Conservation (phyloP, 2,329 filamentous ascomycete species). For the Xylaria sp. region DNA sequence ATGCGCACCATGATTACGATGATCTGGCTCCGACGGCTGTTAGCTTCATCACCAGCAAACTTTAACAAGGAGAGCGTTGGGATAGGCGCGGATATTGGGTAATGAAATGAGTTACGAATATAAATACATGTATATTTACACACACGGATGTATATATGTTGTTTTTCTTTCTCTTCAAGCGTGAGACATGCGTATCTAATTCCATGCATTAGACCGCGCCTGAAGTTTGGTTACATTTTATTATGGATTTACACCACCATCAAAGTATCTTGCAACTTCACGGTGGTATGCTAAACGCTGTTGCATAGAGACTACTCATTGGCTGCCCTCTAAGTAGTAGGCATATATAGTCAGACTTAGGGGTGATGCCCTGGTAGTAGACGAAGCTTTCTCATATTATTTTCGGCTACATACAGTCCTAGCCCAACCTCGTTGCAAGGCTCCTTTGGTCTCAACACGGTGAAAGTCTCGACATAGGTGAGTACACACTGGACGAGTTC, state of each 20-base stretch:
- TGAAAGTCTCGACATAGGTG: too few relatives aligned
- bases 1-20: conserved; percentile 55
- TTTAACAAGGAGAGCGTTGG: conserved; percentile 4
- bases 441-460: too few relatives aligned
- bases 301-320: background rate
- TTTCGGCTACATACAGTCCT: background rate
- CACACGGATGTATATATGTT: conserved; percentile 15
- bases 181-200: background rate
- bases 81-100: background rate
- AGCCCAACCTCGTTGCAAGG: background rate
- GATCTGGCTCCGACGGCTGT: conserved; percentile 35
- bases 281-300: background rate
- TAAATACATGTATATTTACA: background rate
- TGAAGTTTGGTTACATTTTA: background rate
- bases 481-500: background rate
- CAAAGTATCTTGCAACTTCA: background rate
- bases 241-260: too few relatives aligned
- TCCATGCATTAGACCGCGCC: too few relatives aligned
- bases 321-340: too few relatives aligned
- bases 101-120: background rate
- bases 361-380: background rate
- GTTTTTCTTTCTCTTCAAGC: background rate
- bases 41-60: conserved; percentile 35
- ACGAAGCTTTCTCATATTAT: too few relatives aligned
- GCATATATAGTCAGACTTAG: background rate